Evolutionary conservation across 1,284 basidiomycete genomes (phyloP).

Genomic region (Malassezia restricta): DNA sequence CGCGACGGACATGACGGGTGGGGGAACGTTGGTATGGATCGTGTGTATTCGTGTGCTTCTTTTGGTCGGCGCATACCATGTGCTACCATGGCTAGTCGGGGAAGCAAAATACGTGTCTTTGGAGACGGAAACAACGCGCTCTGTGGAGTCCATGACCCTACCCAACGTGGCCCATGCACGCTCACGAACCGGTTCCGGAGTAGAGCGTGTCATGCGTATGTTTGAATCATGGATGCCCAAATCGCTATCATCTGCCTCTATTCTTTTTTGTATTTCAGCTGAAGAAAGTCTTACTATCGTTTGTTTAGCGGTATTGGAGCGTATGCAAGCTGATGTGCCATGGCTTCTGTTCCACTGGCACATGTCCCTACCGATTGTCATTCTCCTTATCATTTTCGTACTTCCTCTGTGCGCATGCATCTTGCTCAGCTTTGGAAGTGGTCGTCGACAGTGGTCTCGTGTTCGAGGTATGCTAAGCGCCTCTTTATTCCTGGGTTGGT

Average conservation of each 20-base stretch:
- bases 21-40: constrained; percentile 14
- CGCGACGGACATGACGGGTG: background rate
- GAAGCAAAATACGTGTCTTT: constrained; percentile 35
- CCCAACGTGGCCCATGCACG: constrained; percentile 16
- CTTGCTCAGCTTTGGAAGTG: constrained; percentile 28
- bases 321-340: constrained; percentile 11
- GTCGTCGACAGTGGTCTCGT: constrained; percentile 1
- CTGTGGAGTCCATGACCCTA: constrained; percentile 12
- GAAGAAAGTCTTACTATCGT: constrained; percentile 34
- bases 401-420: constrained; percentile 27
- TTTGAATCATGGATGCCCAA: background rate
- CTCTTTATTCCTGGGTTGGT: constrained; percentile 30
- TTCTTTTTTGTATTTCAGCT: constrained; percentile 32
- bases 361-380: constrained; percentile 15
- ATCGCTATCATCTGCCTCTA: constrained; percentile 12
- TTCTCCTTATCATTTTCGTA: constrained; percentile 21
- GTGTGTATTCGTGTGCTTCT: constrained; percentile 19
- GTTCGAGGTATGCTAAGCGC: constrained; percentile 19
- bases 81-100: constrained; percentile 33
- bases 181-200: background rate
- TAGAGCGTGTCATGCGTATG: background rate
- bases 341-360: constrained; percentile 18
- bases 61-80: constrained; percentile 18
- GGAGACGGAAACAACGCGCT: constrained; percentile 15
- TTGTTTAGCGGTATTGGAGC: constrained; percentile 34